These are phyloP conservation scores for Sporothrix brasiliensis DNA, from an alignment of 2,329 filamentous ascomycete genomes.

Conservation along the genomic window DNA sequence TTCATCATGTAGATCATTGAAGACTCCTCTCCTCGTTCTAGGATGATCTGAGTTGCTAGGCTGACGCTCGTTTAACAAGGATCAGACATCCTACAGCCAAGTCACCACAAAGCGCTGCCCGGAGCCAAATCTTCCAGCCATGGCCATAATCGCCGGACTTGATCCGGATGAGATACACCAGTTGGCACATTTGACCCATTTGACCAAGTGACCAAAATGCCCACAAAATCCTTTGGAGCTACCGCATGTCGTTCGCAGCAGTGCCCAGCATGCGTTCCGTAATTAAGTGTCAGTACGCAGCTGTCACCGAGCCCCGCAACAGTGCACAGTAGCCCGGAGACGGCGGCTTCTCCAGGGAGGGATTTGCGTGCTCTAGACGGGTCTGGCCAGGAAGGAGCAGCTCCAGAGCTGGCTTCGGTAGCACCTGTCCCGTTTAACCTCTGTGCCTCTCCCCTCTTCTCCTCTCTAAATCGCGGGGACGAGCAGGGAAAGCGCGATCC, in stretches of 20 bases:
- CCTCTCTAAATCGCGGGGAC: background rate
- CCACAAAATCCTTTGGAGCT: background rate
- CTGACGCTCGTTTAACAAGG: background rate
- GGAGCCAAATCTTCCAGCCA: background rate
- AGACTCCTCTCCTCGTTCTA: background rate
- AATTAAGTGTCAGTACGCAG: slow-evolving; percentile 25
- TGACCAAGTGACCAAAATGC: background rate
- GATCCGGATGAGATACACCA: slow-evolving; percentile 9
- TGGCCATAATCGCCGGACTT: slow-evolving; percentile 15
- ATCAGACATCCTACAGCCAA: background rate
- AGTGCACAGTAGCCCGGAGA: slow-evolving; percentile 12
- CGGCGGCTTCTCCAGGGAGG: slow-evolving; percentile 17
- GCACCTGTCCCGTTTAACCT: background rate
- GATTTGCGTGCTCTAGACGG: slow-evolving; percentile 16
- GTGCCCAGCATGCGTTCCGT: background rate
- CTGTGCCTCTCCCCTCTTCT: background rate
- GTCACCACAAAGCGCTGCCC: background rate
- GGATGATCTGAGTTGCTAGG: background rate
- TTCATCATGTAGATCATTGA: slow-evolving; percentile 4
- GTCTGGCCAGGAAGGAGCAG: slow-evolving; percentile 23
- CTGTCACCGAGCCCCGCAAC: background rate
- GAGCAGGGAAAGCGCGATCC: slow-evolving; percentile 2
- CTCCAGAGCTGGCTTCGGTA: slow-evolving; percentile 23
- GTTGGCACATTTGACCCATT: too few species aligned
- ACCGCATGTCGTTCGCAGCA: background rate